These are phyloP conservation scores for Dimargaris xerosporica DNA, from an alignment of 192 early-diverging fungal species.

Conservation along the genomic window DNA sequence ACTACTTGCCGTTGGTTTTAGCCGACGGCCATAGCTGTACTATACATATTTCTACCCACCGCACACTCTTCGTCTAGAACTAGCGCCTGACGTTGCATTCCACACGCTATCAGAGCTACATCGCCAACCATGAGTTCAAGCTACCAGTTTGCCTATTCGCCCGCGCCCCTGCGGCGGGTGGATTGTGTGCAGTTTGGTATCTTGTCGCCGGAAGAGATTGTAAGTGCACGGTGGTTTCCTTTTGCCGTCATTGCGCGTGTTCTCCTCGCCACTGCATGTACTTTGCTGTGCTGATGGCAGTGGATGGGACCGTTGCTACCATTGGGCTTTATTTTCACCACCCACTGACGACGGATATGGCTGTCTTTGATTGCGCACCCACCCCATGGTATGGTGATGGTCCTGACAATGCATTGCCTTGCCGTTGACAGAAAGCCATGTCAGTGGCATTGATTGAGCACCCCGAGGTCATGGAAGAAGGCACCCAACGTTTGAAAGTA, in stretches of 20 bases:
- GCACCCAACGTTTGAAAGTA: conserved; percentile 45
- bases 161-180: conserved; percentile 70
- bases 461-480: conserved; percentile 77
- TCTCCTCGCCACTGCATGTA: conserved; percentile 5
- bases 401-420: conserved; percentile 13
- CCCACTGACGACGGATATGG: not conserved
- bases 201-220: conserved; percentile 91
- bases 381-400: not conserved
- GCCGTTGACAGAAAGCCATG: conserved; percentile 93
- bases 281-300: conserved; percentile 3
- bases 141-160: conserved; percentile 52
- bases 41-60: too few relatives aligned
- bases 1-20: too few relatives aligned
- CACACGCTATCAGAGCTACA: too few relatives aligned
- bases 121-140: conserved; percentile 35
- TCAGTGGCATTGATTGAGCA: conserved; percentile 86
- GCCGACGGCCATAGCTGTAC: too few relatives aligned
- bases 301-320: not conserved
- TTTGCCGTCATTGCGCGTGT: conserved; percentile 3
- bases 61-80: too few relatives aligned
- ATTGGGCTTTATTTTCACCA: not conserved
- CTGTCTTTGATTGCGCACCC: not conserved
- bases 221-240: conserved; percentile 35
- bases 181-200: conserved; percentile 91
- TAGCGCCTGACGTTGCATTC: too few relatives aligned